Evolutionary conservation across 495 filamentous ascomycete genomes (phyloP), one percentile per base, ranked within the genome.

Genomic region (Neurospora sp.): DNA sequence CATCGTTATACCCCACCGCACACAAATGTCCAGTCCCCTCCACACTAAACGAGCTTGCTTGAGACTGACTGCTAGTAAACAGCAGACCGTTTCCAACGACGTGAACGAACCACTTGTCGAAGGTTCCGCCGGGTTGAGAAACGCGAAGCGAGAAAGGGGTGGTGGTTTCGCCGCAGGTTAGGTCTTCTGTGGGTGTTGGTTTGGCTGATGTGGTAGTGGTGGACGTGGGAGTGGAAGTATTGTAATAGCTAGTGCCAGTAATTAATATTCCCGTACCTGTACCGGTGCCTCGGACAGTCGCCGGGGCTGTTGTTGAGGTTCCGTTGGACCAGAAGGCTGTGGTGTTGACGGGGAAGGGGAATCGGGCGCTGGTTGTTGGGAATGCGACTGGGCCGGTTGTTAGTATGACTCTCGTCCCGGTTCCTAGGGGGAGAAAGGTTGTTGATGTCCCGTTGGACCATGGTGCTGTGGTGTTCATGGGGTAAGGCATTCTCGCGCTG

Each of bases 121-220:
- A 80, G n/a, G 74, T 40, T 9, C 80, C 74, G 59, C 72, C 76
- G 3, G 78, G 77, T 39, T 79, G 78, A 0, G 75, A 41, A 27
- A 79, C 71, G 16, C 76, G 77, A 6, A 81, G 69, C 4, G 75
- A 75, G 72, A 83, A 81, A 4, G 80, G 74, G 11, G 70, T 59
- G 39, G 74, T 44, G 46, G 74, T 76, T 71, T 77, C 72, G 38
- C 74, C 73, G 75, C 80, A 80, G 40, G 77, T 79, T 35, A 76
- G 42, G 71, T 76, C 77, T 31, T 76, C 3, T 0, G 77, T 77
- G 31, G 76, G 27, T 31, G 71, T 78, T 35, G 83, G 78, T 35
- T 35, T 35, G n/a, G 84, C 78, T 82, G 81, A 81, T 54, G 84
- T 40, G 4, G 39, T 40, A 20, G 18, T n/a, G 7, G 18, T 83